phyloP scores from a whole-genome alignment of 1,284 basidiomycete species.

The Cutaneotrichosporon cutaneum region DNA sequence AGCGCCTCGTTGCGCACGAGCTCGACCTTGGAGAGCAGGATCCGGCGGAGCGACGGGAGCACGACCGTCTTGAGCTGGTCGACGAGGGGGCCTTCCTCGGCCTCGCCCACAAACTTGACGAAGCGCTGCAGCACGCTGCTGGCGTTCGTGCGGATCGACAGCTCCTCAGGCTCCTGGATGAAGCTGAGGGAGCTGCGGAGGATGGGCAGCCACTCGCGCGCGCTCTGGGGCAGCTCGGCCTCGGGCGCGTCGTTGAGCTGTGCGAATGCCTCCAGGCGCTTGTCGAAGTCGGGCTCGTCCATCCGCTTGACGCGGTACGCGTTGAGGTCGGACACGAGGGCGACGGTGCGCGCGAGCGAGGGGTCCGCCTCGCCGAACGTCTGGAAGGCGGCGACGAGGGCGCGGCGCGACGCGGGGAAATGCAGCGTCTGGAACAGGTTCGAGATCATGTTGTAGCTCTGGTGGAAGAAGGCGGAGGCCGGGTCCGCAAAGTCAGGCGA shows the following conservation, averaged over 20 bases:
- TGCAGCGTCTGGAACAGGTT: slow-evolving; percentile 74
- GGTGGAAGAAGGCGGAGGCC: slow-evolving; percentile 58
- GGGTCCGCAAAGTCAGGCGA: slow-evolving; percentile 65
- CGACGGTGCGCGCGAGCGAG: slow-evolving; percentile 58
- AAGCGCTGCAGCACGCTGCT: slow-evolving; percentile 75
- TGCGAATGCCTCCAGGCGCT: slow-evolving; percentile 75
- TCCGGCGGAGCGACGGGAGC: slow-evolving; percentile 78
- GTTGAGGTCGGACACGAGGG: slow-evolving; percentile 72
- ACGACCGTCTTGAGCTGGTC: slow-evolving; percentile 66
- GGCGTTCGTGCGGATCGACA: slow-evolving; percentile 83
- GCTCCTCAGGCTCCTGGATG: slow-evolving; percentile 84
- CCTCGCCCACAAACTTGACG: slow-evolving; percentile 61
- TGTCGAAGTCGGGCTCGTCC: slow-evolving; percentile 92
- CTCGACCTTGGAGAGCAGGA: slow-evolving; percentile 77
- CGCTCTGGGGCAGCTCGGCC: slow-evolving; percentile 31
- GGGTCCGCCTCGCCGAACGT: slow-evolving; percentile 61
- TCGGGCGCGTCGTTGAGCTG: slow-evolving; percentile 63
- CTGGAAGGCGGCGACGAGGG: slow-evolving; percentile 66
- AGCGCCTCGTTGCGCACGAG: slow-evolving; percentile 86
- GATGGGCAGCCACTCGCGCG: slow-evolving; percentile 70
- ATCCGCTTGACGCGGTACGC: slow-evolving; percentile 77
- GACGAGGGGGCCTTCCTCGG: slow-evolving; percentile 55
- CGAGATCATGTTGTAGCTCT: slow-evolving; percentile 67
- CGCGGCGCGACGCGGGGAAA: slow-evolving; percentile 65
- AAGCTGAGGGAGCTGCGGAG: slow-evolving; percentile 81